Evolutionary conservation across 2,329 filamentous ascomycete species (phyloP).

Genomic region (Botrytis deweyae): DNA sequence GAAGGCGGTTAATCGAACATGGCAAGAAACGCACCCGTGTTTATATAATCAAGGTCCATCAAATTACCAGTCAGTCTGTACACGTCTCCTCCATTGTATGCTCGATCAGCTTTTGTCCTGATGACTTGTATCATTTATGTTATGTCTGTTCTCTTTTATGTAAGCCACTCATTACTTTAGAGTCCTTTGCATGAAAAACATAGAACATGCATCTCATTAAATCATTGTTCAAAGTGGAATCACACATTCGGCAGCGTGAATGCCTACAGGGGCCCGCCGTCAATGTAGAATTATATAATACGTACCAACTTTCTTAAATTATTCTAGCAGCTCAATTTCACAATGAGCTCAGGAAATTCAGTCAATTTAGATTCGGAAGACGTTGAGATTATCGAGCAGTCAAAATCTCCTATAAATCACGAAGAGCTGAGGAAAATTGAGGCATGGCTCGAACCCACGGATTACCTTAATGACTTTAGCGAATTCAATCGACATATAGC

Average conservation of each 20-base stretch:
- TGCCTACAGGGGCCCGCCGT: neutral
- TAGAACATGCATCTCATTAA: neutral
- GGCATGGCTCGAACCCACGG: slow-evolving; percentile 30
- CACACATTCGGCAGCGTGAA: neutral
- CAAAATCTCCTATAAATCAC: neutral
- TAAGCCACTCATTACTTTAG: too few species aligned
- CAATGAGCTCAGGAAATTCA: neutral
- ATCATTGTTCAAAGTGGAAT: neutral
- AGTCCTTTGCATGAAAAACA: too few species aligned
- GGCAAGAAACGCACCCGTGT: neutral
- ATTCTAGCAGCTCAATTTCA: neutral
- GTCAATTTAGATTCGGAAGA: too few species aligned
- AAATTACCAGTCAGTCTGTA: neutral
- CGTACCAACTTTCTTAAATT: neutral
- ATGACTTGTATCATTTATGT: neutral
- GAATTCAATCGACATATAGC: slow-evolving; percentile 29
- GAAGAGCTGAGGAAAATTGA: neutral
- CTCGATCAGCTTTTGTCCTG: neutral
- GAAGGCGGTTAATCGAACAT: neutral
- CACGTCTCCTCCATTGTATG: neutral
- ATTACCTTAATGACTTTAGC: slow-evolving; percentile 24
- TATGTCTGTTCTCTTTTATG: neutral
- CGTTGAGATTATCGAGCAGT: neutral
- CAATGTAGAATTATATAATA: neutral
- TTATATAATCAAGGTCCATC: neutral